Evolutionary conservation across 2,329 filamentous ascomycete species (phyloP), one percentile per base, ranked within the genome.

Genomic region (Apiospora aurea): DNA sequence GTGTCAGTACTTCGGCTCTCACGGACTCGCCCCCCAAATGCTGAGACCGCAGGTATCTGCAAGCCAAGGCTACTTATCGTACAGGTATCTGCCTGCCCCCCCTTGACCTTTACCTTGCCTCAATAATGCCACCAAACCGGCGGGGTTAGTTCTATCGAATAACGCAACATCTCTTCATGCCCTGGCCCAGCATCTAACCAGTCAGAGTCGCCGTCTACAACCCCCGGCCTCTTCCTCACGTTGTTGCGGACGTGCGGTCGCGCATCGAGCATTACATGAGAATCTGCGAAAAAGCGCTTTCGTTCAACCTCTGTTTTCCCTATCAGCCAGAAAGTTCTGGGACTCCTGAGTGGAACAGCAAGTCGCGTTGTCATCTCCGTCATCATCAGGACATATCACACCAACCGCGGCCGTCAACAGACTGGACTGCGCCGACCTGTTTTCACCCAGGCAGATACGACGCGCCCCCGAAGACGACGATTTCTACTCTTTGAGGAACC

Each of bases 41-140:
- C 18, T 1, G 26, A 13, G 14, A 14, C 16, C 34, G 8, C 44
- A 49, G 34, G 67, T 69, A 69, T 38, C 67, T 69, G 14, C 16
- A 49, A 10, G 44, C 67, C 67, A 69, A 69, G 67, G 34, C 44
- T 69, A 69, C 67, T 41, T 69, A 34, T 13, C 57, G n/a, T 7
- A 13, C 29, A 64, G 41, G 34, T 64, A 64, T 64, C 67, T 44
- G 67, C 67, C 67, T 64, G 14, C 57, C 26, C 24, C 24, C 44
- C 67, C 47, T 46, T 47, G 46, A 68, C 67, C 43, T 68, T 34
- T 68, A 47, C 67, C 43, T 49, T 21, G 57, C 57, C 47, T 69
- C 47, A 53, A 51, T 57, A 69, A 57, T 51, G 46, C 68, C 68
- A 69, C 47, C 68, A 69, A 69, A 69, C 68, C 46, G 43, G 68